These are phyloP conservation scores for Exophiala oligosperma DNA, from an alignment of 2,329 filamentous ascomycete species.

Conservation along the genomic window DNA sequence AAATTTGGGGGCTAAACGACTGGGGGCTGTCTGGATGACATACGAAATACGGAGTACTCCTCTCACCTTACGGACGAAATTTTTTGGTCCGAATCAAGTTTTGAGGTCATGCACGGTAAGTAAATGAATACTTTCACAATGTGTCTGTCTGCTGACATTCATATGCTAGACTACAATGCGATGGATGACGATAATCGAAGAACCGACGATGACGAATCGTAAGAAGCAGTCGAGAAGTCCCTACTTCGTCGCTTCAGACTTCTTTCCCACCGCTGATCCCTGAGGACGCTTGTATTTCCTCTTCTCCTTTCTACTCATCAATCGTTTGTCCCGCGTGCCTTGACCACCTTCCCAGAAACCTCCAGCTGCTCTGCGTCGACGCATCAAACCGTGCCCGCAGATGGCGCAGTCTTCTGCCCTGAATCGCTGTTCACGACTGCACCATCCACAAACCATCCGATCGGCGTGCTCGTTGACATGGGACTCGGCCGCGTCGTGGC, in stretches of 20 bases:
- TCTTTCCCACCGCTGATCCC: not conserved
- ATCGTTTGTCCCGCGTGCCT: conserved; percentile 68
- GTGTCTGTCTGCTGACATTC: no score
- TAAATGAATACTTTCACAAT: no score
- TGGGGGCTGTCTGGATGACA: no score
- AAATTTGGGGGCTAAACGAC: no score
- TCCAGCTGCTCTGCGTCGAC: conserved; percentile 51
- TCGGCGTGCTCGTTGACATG: conserved; percentile 80
- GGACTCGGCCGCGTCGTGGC: conserved; percentile 70
- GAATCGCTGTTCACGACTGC: conserved; percentile 79
- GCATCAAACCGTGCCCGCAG: conserved; percentile 69
- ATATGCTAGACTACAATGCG: not conserved
- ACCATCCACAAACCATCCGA: conserved; percentile 77
- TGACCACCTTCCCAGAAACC: conserved; percentile 90
- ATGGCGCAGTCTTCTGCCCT: conserved; percentile 72
- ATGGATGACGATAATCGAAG: not conserved
- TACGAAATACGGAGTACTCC: no score
- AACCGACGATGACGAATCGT: not conserved
- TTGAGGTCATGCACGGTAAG: no score
- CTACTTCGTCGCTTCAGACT: not conserved
- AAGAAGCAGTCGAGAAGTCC: not conserved
- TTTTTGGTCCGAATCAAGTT: no score
- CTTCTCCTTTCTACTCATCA: conserved; percentile 67
- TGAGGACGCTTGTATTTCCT: conserved; percentile 26
- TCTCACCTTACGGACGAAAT: no score